Base-by-base conservation (phyloP, 495 filamentous ascomycete genomes). In the Amorphotheca resinae region DNA sequence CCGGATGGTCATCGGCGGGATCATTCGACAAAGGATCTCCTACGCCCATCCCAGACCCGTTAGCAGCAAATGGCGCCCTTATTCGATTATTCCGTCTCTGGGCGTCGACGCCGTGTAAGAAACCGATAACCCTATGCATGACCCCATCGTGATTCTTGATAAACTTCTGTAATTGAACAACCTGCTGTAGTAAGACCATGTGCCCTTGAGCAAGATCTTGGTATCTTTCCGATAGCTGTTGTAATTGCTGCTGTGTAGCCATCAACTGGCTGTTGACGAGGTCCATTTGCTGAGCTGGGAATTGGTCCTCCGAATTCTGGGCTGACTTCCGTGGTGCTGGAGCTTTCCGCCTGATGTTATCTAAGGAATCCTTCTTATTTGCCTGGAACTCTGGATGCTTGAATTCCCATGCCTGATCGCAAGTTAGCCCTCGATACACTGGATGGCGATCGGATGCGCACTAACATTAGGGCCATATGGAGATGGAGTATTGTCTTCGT, bases 341-440 rank as follows among this genome's bases (percentile, higher is more conserved):
- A 4, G 93, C 93, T 63, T 98, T 98, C 43, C 91, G 76, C 57
- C 87, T 76, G 55, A 98, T 98, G 57, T 95, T 96, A 54, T 98
- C 91, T 12, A 98, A 72, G 23, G 88, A 88, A 50, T 96, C 93
- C 63, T 93, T 95, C 60, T 87, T 88, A 63, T 96, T 88, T 37
- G 80, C 78, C 49, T 88, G 82, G 65, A 98, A 98, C 56, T 96
- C 89, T 20, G 89, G 91, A 59, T 96, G 91, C 60, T 88, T 91
- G 59, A 98, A 98, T 60, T 98, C 93, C 87, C 88, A 95, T 9
- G 87, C 85, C 86, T 93, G 41, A 21, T 44, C 9, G 0, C 12
- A 5, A 38, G 48, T 46, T 46, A 36, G 36, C 8, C 4, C 9
- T 15, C 22, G 38, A 20, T 26, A 12, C 18, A 35, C 21, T 25